Conservation (phyloP, 192 early-diverging fungal species). For the Dimargaris verticillata region DNA sequence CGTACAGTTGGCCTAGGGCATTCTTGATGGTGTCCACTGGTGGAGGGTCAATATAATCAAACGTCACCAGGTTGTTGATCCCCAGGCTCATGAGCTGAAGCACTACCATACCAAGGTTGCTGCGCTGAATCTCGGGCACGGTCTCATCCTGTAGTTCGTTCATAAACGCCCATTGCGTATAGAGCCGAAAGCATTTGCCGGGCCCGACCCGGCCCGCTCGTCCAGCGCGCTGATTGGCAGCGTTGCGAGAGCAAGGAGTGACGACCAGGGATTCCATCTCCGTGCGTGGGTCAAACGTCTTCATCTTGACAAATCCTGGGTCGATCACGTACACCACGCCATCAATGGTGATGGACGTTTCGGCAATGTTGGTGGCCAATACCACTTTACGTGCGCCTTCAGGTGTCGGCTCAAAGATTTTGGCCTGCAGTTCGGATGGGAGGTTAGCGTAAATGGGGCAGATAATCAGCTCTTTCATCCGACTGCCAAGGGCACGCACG, state of each 20-base stretch:
- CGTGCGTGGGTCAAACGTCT: constrained; percentile 80
- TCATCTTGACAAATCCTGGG: constrained; percentile 94
- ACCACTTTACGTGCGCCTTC: constrained; percentile 87
- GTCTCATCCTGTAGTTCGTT: constrained; percentile 94
- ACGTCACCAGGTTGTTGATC: constrained; percentile 90
- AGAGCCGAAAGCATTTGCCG: constrained; percentile 93
- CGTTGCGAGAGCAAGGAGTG: constrained; percentile 84
- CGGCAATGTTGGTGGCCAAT: constrained; percentile 97
- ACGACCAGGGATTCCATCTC: constrained; percentile 97
- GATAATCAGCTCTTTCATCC: constrained; percentile 78
- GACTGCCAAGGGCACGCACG: constrained; percentile 63
- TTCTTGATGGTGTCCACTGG: constrained; percentile 80
- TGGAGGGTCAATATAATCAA: constrained; percentile 98
- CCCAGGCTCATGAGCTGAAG: constrained; percentile 87
- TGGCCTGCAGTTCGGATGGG: constrained; percentile 87
- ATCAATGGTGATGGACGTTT: constrained; percentile 95
- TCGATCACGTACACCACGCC: constrained; percentile 96
- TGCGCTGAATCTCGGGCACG: constrained; percentile 91
- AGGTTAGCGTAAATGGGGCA: constrained; percentile 94
- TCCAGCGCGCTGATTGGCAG: constrained; percentile 84
- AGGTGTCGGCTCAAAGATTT: constrained; percentile 95
- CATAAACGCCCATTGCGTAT: constrained; percentile 76
- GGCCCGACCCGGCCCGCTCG: constrained; percentile 92
- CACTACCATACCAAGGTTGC: constrained; percentile 81
- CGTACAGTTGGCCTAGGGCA: constrained; percentile 81